phyloP scores from a whole-genome alignment of 306 rosid species.

The Crataegus laevigata region DNA sequence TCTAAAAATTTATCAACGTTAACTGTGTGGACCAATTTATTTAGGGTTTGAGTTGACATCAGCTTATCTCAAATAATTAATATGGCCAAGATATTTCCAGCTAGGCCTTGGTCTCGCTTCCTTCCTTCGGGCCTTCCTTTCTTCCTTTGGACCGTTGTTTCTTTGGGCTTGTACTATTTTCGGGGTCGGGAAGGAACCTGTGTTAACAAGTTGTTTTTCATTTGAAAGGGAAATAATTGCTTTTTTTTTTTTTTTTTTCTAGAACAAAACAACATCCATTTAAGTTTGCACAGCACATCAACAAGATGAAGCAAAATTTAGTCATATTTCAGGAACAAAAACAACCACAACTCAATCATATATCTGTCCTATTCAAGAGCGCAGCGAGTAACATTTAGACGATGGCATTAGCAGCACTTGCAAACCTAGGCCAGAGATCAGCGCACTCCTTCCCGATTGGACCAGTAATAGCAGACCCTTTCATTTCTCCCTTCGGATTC shows the following conservation, averaged over 20 bases:
- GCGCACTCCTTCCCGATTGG: conserved; percentile 63
- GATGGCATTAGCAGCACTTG: conserved; percentile 51
- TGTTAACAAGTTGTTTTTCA: no score
- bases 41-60: not conserved
- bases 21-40: not conserved
- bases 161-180: no score
- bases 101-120: no score
- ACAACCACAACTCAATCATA: not conserved
- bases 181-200: no score
- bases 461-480: conserved; percentile 55
- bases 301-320: conserved; percentile 4
- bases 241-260: no score
- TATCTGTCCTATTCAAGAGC: not conserved
- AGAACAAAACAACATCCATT: not conserved
- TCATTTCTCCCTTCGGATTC: conserved; percentile 57
- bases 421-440: conserved; percentile 55
- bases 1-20: no score
- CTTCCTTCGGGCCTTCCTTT: no score
- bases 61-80: no score
- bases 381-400: conserved; percentile 16
- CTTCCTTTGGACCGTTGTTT: no score
- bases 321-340: not conserved
- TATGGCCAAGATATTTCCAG: not conserved
- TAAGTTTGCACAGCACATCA: not conserved
- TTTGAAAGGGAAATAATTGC: no score